These are phyloP conservation scores for Nemania abortiva DNA, from an alignment of 2,329 filamentous ascomycete genomes.

Conservation along the genomic window DNA sequence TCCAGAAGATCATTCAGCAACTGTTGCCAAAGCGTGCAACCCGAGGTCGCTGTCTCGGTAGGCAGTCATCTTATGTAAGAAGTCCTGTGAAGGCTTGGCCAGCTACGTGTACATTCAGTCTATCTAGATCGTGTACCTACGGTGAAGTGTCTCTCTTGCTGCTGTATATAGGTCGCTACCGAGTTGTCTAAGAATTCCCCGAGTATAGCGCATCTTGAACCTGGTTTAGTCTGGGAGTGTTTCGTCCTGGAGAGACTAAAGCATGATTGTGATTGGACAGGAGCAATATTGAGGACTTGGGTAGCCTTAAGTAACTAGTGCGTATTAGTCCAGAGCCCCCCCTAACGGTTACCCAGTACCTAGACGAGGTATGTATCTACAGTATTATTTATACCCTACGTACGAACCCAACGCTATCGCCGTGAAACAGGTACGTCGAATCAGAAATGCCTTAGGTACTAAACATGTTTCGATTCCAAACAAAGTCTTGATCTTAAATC, in stretches of 20 bases:
- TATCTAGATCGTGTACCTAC: conserved; percentile 2
- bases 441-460: not conserved
- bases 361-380: not conserved
- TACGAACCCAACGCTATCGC: not conserved
- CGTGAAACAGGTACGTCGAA: not conserved
- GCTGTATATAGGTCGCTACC: conserved; percentile 15
- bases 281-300: not conserved
- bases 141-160: conserved; percentile 5
- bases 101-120: conserved; percentile 2
- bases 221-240: conserved; percentile 28
- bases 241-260: conserved; percentile 14
- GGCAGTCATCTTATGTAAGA: conserved; percentile 29
- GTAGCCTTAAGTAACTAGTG: not conserved
- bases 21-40: conserved; percentile 1
- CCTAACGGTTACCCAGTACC: conserved; percentile 2
- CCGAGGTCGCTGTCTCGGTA: not conserved
- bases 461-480: conserved; percentile 20
- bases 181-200: conserved; percentile 31
- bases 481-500: conserved; percentile 6
- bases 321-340: not conserved
- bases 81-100: conserved; percentile 21
- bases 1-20: not conserved
- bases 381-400: not conserved
- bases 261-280: conserved; percentile 25
- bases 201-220: conserved; percentile 29